phyloP scores from a whole-genome alignment of 1,284 basidiomycete species.

The Naganishia liquefaciens region DNA sequence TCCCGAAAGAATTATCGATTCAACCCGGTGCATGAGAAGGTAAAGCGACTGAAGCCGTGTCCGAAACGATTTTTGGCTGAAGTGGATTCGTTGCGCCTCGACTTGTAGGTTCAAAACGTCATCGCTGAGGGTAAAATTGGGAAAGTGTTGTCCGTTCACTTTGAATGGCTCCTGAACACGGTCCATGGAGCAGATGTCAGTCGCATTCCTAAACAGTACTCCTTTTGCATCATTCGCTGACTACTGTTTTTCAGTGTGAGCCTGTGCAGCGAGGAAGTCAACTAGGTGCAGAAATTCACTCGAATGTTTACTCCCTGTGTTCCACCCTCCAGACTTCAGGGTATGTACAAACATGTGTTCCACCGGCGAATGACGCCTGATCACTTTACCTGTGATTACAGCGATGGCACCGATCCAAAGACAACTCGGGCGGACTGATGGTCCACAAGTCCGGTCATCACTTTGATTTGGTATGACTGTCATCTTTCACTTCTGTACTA shows the following conservation, averaged over 20 bases:
- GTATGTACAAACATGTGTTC: background rate
- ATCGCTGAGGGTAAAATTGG: conserved; percentile 60
- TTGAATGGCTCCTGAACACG: conserved; percentile 60
- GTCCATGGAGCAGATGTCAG: conserved; percentile 60
- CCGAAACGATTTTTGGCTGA: background rate
- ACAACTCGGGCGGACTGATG: conserved; percentile 60
- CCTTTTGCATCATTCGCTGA: background rate
- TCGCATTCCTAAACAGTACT: too few species aligned
- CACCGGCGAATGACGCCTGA: too few species aligned
- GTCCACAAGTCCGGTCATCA: conserved; percentile 63
- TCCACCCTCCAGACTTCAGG: conserved; percentile 1
- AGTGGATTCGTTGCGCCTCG: background rate
- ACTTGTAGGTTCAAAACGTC: conserved; percentile 42
- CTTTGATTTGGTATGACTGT: conserved; percentile 53
- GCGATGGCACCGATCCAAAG: conserved; percentile 61
- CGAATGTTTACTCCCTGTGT: too few species aligned
- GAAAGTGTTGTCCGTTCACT: conserved; percentile 60
- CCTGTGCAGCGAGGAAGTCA: too few species aligned
- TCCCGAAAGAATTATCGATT: conserved; percentile 52
- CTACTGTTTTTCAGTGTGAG: conserved; percentile 7
- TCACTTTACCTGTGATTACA: conserved; percentile 53
- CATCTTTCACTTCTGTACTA: background rate
- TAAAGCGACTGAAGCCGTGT: conserved; percentile 44
- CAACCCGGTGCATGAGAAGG: conserved; percentile 62
- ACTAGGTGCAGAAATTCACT: too few species aligned